A percentile compares a stretch with the other conserved stretches of the same genome.
Conservation (phyloP, 108 stramenopile species). For the Pseudonitzschia multiseries region DNA sequence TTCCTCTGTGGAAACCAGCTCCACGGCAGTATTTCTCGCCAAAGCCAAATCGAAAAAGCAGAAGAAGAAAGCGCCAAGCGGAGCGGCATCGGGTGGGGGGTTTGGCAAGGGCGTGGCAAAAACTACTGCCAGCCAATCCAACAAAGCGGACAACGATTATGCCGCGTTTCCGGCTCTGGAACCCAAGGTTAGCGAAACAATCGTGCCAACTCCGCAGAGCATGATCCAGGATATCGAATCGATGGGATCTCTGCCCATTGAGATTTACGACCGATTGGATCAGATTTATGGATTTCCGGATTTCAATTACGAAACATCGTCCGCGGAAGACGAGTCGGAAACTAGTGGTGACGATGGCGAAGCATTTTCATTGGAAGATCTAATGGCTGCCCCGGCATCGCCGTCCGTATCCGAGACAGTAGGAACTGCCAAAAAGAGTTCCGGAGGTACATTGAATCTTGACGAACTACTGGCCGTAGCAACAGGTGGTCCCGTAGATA, state of each 20-base stretch:
- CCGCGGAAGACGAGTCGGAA: conserved; percentile 3
- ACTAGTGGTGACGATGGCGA: conserved; percentile 1
- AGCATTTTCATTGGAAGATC: conserved; percentile 50
- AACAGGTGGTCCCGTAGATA: conserved; percentile 16
- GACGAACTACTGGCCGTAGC: conserved; percentile 28
- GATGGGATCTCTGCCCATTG: conserved; percentile 43
- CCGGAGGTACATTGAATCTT: conserved; percentile 21
- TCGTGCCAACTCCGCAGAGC: conserved; percentile 46
- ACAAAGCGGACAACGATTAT: conserved; percentile 34
- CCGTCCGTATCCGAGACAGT: conserved; percentile 2
- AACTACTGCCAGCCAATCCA: background rate
- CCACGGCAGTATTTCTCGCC: background rate
- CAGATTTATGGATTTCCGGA: conserved; percentile 80
- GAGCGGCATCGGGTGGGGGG: background rate
- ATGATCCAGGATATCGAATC: conserved; percentile 25
- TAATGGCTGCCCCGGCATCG: conserved; percentile 30
- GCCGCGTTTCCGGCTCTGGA: conserved; percentile 68
- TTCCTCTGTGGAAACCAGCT: background rate
- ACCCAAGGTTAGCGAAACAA: conserved; percentile 47
- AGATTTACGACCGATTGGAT: conserved; percentile 80
- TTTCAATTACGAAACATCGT: conserved; percentile 63
- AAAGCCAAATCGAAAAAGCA: background rate
- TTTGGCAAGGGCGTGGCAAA: conserved; percentile 1
- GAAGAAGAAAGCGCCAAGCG: background rate
- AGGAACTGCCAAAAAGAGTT: background rate